Conservation (phyloP, 1,284 basidiomycete genomes). For the Kwoniella shivajii region DNA sequence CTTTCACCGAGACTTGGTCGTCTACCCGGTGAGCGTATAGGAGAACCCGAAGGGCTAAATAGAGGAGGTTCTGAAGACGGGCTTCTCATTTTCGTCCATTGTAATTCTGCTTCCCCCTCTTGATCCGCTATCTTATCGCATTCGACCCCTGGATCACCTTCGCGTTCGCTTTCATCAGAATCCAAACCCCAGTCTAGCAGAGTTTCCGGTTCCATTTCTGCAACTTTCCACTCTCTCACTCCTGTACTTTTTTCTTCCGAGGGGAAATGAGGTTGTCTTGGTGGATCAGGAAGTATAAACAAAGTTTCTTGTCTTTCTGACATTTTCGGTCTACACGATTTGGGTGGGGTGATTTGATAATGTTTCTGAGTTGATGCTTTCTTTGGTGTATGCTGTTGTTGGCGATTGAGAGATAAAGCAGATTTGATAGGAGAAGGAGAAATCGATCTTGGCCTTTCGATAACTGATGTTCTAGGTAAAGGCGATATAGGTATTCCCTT, state of each 20-base stretch:
- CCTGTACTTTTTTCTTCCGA: not conserved
- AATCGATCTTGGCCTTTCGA: conserved; percentile 1
- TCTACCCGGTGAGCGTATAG: not conserved
- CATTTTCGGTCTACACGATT: not conserved
- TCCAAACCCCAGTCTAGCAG: conserved; percentile 38
- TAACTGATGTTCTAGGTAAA: conserved; percentile 4
- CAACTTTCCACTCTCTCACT: conserved; percentile 26
- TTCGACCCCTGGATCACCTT: not conserved
- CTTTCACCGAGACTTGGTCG: not conserved
- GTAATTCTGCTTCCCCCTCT: not conserved
- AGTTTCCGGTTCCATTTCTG: conserved; percentile 45
- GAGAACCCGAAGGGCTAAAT: conserved; percentile 3
- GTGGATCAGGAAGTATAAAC: conserved; percentile 20
- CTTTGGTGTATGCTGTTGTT: conserved; percentile 7
- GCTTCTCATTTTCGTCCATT: not conserved
- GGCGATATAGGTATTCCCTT: not conserved
- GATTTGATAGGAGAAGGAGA: conserved; percentile 2
- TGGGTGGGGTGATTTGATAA: conserved; percentile 15
- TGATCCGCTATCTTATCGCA: not conserved
- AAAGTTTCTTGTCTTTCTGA: conserved; percentile 14
- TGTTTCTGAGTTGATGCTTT: conserved; percentile 1
- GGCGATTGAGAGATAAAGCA: not conserved
- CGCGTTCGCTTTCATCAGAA: not conserved
- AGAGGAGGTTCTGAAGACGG: conserved; percentile 4
- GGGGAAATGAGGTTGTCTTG: conserved; percentile 13